Evolutionary conservation across 768 basidiomycete genomes (phyloP).

Genomic region (Roridomyces roridus): DNA sequence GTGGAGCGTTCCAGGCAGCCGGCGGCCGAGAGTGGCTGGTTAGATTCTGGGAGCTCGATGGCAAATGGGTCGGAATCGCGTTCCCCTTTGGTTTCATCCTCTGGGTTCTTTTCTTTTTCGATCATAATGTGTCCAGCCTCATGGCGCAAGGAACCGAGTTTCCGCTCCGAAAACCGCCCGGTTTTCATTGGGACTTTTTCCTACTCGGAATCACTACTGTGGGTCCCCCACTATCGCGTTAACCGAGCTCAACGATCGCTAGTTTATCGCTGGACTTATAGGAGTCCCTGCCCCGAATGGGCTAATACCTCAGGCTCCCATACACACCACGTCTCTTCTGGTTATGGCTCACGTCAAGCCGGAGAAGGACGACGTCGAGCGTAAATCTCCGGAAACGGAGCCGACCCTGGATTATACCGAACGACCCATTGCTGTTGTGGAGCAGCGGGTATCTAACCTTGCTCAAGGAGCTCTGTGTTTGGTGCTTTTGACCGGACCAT

Average conservation of each 20-base stretch:
- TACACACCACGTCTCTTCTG: constrained; percentile 86
- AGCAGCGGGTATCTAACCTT: constrained; percentile 92
- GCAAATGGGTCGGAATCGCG: constrained; percentile 89
- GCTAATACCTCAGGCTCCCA: constrained; percentile 86
- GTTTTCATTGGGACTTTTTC: constrained; percentile 90
- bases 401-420: constrained; percentile 42
- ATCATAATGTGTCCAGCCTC: constrained; percentile 90
- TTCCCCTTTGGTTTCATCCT: constrained; percentile 89
- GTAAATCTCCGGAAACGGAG: constrained; percentile 20
- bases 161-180: constrained; percentile 89
- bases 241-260: not conserved
- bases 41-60: constrained; percentile 85
- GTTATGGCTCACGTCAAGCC: constrained; percentile 60
- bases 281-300: constrained; percentile 90
- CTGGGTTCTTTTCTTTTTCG: constrained; percentile 94
- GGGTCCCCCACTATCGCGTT: not conserved
- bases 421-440: constrained; percentile 78
- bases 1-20: constrained; percentile 72
- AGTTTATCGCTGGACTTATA: constrained; percentile 83
- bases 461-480: constrained; percentile 83
- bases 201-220: constrained; percentile 84
- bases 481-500: constrained; percentile 80
- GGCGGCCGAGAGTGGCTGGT: constrained; percentile 84
- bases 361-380: constrained; percentile 43
- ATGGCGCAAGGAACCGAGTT: constrained; percentile 93